Base-by-base conservation (phyloP, 345 rosid genomes). In the Dovyalis caffra region DNA sequence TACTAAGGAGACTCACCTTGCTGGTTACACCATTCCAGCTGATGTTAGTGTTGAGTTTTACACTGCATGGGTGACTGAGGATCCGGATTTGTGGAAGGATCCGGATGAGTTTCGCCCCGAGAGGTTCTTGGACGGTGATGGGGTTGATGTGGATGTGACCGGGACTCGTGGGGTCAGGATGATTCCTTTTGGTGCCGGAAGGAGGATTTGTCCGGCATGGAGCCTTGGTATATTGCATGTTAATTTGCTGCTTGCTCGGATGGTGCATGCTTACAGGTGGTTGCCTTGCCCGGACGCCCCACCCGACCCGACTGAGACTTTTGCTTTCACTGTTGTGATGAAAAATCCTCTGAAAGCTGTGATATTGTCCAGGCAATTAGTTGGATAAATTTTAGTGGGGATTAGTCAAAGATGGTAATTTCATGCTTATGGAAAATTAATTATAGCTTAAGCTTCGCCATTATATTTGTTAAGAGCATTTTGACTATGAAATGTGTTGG, bases 161-260 rank as follows among this genome's bases (percentile, higher is more conserved):
- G 99, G 99, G 62, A 92, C 94, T 7, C 87, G 95, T 26, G 91
- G 86, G 3, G 90, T 91, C 34, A 88, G 77, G 84, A 90, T 95
- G 97, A 56, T 87, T 72, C 99, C 99, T 0, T 95, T 95, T 49
- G 99, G 99, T 2, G 98, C 94, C 6, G 97, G 99, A 0, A 78
- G 99, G 76, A 74, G 99, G 86, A 95, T 95, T 33, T 95, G 99
- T 32, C 99, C 99, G 2, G 99, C 95, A 12, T 86, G 94, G 93
- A 89, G 80, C 53, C 67, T 95, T 51, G 99, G 99, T 11, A 71
- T 85, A 26, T 68, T 91, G 72, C 98, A 95, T 34, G 87, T 92
- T 8, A 76, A 87, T 37, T 60, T 95, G 89, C 49, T 95, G 84
- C 82, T 92, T 60, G 99, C 97, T 25, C 90, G 85, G 86, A 95